Evolutionary conservation across 129 eudicot species (phyloP), one percentile per base, ranked within the genome.

Genomic region (Tanacetum coccineum): DNA sequence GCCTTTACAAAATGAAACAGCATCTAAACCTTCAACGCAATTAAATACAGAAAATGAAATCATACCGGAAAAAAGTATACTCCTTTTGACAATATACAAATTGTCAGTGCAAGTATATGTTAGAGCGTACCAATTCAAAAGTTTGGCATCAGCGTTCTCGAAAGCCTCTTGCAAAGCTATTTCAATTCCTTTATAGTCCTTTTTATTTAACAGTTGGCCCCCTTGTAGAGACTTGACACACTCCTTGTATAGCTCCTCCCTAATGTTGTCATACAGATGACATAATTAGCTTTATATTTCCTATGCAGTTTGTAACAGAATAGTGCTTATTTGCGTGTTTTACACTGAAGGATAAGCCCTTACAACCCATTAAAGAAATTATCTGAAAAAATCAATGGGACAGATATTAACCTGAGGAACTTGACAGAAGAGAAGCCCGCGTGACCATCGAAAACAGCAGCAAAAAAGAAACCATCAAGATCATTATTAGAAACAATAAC

Each of bases 371-470:
- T 5, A 32, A 32, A 32, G 39, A 32, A 32, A 32, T 32, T 36
- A 8, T 36, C 2, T 1, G 1, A 7, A 1, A 2, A 36, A 36
- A 6, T 7, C 9, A 49, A 49, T 13, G 54, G 13, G 26, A 51
- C n/a, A 18, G 10, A 49, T 13, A 68, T 74, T 44, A 73, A 88
- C 98, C 96, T 84, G 55, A 93, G 87, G 79, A 89, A 93, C 9
- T 84, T 59, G 70, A 89, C 99, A 32, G 99, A 84, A 62, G 97
- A 86, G 62, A 81, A 84, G 14, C 97, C 99, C 3, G 94, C 97
- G 53, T 94, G 99, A 17, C 99, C 99, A 76, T 94, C 99, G 65
- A 94, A 89, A 73, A 89, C 93, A 51, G 99, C 97, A 48, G 97
- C 97, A 75, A 71, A 94, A 57, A 78, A 64, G 70, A 94, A 94